Percentiles rank a stretch among this genome's conserved stretches.
Conservation (phyloP, 1,284 basidiomycete genomes). For the Athelia sp. region DNA sequence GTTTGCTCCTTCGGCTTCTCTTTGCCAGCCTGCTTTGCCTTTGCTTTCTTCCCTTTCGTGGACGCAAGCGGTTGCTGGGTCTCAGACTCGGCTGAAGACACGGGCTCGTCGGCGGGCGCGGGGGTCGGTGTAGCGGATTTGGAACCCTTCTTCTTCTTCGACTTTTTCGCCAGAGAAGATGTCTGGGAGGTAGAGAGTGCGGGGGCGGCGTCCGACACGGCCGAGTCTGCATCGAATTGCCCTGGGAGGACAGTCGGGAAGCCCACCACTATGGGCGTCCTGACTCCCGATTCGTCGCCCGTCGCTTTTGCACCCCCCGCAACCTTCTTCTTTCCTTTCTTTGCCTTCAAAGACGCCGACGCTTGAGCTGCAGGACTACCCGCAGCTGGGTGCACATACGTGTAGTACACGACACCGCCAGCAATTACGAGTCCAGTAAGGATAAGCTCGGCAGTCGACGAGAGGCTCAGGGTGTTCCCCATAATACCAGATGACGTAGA, state of each 20-base stretch:
- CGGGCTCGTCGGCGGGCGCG: slow-evolving; percentile 19
- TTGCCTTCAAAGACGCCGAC: slow-evolving; percentile 7
- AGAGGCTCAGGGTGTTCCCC: no score
- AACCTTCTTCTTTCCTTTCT: slow-evolving; percentile 29
- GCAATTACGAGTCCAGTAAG: no score
- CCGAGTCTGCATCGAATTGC: slow-evolving; percentile 27
- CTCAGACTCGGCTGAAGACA: slow-evolving; percentile 30
- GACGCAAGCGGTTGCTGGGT: slow-evolving; percentile 48
- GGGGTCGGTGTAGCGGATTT: slow-evolving; percentile 9
- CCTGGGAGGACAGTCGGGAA: slow-evolving; percentile 45
- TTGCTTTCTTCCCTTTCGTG: slow-evolving; percentile 13
- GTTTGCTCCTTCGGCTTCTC: slow-evolving; percentile 6
- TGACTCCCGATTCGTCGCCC: slow-evolving; percentile 10
- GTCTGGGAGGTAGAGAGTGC: slow-evolving; percentile 8
- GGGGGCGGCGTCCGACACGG: slow-evolving; percentile 8
- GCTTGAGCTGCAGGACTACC: slow-evolving; percentile 8
- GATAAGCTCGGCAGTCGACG: no score
- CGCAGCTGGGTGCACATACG: neutral
- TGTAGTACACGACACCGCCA: neutral
- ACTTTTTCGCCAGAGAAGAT: slow-evolving; percentile 28
- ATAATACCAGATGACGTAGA: no score
- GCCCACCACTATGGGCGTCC: slow-evolving; percentile 26
- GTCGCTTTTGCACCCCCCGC: slow-evolving; percentile 11
- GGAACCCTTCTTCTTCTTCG: slow-evolving; percentile 38
- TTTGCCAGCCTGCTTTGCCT: slow-evolving; percentile 8